Base-by-base conservation (phyloP, 176 grass and related monocot species). In the Oryza meyeriana region DNA sequence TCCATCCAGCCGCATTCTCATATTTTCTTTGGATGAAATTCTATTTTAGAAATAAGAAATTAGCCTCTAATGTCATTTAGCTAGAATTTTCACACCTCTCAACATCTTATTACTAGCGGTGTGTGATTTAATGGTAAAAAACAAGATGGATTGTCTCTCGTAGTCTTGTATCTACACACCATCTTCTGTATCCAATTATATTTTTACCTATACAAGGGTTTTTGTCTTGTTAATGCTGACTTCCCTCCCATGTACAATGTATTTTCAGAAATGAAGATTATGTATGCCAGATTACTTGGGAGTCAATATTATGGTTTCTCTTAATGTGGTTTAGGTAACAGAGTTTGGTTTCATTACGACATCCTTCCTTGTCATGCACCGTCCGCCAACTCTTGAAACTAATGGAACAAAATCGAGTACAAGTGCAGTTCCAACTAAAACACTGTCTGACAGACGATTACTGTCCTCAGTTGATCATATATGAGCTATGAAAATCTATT, bases 251-350 rank as follows among this genome's bases (percentile, higher is more conserved):
- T 48, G 45, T 24, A 50, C 12, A 24, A 58, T 42, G 4, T 61
- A 44, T 42, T 72, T 62, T 22, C 27, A 36, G 14, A 22, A 28
- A 38, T 2, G 41, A 33, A 28, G 26, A 70, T 38, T 25, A 87
- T 28, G 22, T 10, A 31, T 22, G 77, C 69, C 44, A 63, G 32
- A 58, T 47, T 50, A 5, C 50, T 30, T 76, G 62, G 12, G 13
- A 32, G 76, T 80, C 50, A 63, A 36, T 30, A 33, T 31, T 61
- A 22, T 63, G 38, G 59, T 50, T 32, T 69, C 24, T 63, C 39
- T 69, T 50, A 24, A 76, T 72, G 71, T 80, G 87, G 87, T 81
- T 89, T 89, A 81, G 82, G 87, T 89, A 25, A 48, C 22, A 50
- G 29, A n/a, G 63, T 64, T 10, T 75, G 76, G 41, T 69, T 26